These are phyloP conservation scores for Phialemonium atrogriseum DNA, from an alignment of 2,329 filamentous ascomycete species.

Conservation along the genomic window DNA sequence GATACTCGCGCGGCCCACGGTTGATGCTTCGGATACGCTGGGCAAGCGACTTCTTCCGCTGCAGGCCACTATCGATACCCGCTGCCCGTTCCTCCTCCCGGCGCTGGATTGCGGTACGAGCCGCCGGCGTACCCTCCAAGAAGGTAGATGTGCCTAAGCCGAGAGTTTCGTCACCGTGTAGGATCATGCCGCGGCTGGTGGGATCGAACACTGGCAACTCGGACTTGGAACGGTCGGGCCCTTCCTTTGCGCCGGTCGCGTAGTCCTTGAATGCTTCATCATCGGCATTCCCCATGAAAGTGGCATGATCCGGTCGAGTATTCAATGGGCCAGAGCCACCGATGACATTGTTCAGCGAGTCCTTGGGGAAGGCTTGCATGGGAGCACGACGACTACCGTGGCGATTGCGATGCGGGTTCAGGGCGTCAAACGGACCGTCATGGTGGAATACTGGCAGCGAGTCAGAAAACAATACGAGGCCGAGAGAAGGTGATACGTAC, in stretches of 20 bases:
- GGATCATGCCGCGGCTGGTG: conserved; percentile 54
- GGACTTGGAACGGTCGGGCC: conserved; percentile 2
- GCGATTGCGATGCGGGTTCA: conserved; percentile 88
- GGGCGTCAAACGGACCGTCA: conserved; percentile 93
- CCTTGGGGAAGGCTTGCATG: conserved; percentile 93
- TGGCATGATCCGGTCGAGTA: conserved; percentile 69
- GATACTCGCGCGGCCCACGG: conserved; percentile 54
- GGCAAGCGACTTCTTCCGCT: conserved; percentile 89
- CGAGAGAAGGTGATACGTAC: conserved; percentile 43
- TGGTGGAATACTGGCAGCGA: conserved; percentile 75
- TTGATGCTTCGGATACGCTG: conserved; percentile 84
- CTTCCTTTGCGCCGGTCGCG: conserved; percentile 28
- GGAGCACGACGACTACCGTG: conserved; percentile 75
- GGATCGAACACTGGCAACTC: conserved; percentile 59
- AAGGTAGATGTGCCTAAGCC: conserved; percentile 93
- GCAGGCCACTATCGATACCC: conserved; percentile 48
- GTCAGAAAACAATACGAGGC: conserved; percentile 4
- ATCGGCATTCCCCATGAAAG: conserved; percentile 73
- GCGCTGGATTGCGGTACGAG: conserved; percentile 68
- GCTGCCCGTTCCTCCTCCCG: conserved; percentile 62
- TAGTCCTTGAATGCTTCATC: conserved; percentile 87
- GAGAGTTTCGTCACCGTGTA: conserved; percentile 76
- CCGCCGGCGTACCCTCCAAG: conserved; percentile 85
- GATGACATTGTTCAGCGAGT: conserved; percentile 84
- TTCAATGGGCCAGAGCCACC: conserved; percentile 84